Evolutionary conservation across 108 stramenopile genomes (phyloP).

Genomic region (Skeletonema costatum): DNA sequence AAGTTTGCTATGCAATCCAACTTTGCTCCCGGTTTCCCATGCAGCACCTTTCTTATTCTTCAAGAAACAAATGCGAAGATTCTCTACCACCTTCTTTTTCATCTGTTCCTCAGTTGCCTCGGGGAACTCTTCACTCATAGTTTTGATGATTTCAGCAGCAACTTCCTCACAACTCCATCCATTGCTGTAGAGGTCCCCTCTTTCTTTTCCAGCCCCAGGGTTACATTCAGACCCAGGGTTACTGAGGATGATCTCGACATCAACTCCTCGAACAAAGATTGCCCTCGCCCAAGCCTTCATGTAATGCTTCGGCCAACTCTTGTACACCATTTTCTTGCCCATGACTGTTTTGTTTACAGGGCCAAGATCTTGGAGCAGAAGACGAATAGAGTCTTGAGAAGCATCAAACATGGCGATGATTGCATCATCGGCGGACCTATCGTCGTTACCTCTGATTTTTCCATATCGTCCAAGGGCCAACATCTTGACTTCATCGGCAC

Average conservation of each 20-base stretch:
- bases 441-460: slow-evolving; percentile 21
- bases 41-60: slow-evolving; percentile 23
- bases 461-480: slow-evolving; percentile 56
- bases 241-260: slow-evolving; percentile 53
- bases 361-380: slow-evolving; percentile 53
- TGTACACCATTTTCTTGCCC: slow-evolving; percentile 41
- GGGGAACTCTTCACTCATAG: slow-evolving; percentile 24
- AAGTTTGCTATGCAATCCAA: slow-evolving; percentile 30
- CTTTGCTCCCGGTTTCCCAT: not conserved
- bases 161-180: too few species aligned
- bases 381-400: slow-evolving; percentile 39
- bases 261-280: slow-evolving; percentile 43
- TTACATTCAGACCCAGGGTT: too few species aligned
- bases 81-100: slow-evolving; percentile 31
- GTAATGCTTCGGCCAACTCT: slow-evolving; percentile 49
- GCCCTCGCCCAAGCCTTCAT: slow-evolving; percentile 39
- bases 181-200: slow-evolving; percentile 23
- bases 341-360: slow-evolving; percentile 42
- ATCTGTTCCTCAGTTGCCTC: slow-evolving; percentile 32
- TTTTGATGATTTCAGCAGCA: too few species aligned
- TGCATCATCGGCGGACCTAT: slow-evolving; percentile 49
- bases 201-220: slow-evolving; percentile 49
- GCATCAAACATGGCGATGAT: slow-evolving; percentile 56
- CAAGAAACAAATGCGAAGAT: slow-evolving; percentile 51
- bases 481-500: slow-evolving; percentile 24